Conservation (phyloP, 2,329 filamentous ascomycete genomes). For the Alternaria infectoria region DNA sequence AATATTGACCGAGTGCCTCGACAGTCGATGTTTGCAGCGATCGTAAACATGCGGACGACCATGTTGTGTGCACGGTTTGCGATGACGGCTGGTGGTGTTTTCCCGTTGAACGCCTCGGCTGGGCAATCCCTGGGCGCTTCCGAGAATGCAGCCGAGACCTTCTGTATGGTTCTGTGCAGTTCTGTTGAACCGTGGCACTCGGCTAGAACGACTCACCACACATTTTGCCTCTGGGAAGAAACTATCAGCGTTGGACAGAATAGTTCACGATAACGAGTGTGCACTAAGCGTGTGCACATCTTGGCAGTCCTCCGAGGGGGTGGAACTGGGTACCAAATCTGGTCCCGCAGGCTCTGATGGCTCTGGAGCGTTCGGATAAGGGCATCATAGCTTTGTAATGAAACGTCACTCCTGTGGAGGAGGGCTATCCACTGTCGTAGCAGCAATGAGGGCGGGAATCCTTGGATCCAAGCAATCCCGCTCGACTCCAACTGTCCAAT, state of each 20-base stretch:
- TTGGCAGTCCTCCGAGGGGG: neutral
- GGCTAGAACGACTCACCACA: neutral
- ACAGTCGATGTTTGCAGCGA: slow-evolving; percentile 1
- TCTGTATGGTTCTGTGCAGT: slow-evolving; percentile 14
- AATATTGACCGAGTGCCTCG: neutral
- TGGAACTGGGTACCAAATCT: neutral
- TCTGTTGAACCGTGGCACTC: slow-evolving; percentile 10
- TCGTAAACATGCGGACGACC: neutral
- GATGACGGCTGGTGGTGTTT: slow-evolving; percentile 26
- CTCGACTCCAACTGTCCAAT: slow-evolving; percentile 9
- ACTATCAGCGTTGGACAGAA: neutral
- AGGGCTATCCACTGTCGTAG: neutral
- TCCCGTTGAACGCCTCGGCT: slow-evolving; percentile 17
- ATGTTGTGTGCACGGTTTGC: slow-evolving; percentile 9
- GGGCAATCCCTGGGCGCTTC: slow-evolving; percentile 25
- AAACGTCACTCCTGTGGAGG: neutral
- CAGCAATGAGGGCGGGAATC: slow-evolving; percentile 20
- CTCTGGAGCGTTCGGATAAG: neutral
- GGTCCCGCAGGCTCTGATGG: neutral
- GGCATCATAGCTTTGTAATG: neutral
- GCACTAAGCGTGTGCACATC: neutral
- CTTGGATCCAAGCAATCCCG: slow-evolving; percentile 32
- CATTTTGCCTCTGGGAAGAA: neutral
- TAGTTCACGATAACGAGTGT: slow-evolving; percentile 2
- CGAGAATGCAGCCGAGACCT: slow-evolving; percentile 22